Evolutionary conservation across 2,329 filamentous ascomycete genomes (phyloP).

Genomic region (Westerdykella ornata): DNA sequence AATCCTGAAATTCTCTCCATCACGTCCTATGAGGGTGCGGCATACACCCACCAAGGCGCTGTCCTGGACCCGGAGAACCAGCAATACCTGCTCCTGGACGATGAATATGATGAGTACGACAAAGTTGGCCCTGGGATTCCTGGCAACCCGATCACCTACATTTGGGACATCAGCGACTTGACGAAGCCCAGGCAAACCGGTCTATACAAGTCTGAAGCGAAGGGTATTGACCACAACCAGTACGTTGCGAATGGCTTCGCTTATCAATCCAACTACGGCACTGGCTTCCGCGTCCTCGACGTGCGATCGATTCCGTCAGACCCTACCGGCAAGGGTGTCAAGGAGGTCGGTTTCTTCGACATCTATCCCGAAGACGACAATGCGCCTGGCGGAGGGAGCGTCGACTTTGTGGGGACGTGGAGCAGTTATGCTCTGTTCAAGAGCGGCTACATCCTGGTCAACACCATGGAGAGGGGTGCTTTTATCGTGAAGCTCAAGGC

Average conservation of each 20-base stretch:
- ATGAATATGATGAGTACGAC: slow-evolving; percentile 38
- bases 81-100: slow-evolving; percentile 34
- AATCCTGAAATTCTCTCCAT: slow-evolving; percentile 44
- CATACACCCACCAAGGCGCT: slow-evolving; percentile 53
- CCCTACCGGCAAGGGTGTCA: slow-evolving; percentile 37
- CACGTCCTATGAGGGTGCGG: slow-evolving; percentile 47
- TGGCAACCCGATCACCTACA: slow-evolving; percentile 36
- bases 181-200: slow-evolving; percentile 38
- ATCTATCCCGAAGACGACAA: slow-evolving; percentile 42
- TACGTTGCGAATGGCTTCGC: slow-evolving; percentile 40
- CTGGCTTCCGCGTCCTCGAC: slow-evolving; percentile 39
- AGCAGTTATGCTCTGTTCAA: slow-evolving; percentile 38
- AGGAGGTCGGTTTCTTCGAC: slow-evolving; percentile 41
- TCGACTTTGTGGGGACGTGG: slow-evolving; percentile 43
- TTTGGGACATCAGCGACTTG: slow-evolving; percentile 35
- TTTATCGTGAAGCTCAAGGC: slow-evolving; percentile 34
- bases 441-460: slow-evolving; percentile 37
- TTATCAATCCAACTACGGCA: slow-evolving; percentile 43
- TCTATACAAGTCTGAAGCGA: slow-evolving; percentile 36
- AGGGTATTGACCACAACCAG: slow-evolving; percentile 45
- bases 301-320: slow-evolving; percentile 38
- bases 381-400: slow-evolving; percentile 31
- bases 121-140: slow-evolving; percentile 27
- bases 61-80: slow-evolving; percentile 40
- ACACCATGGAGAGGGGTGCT: slow-evolving; percentile 38